Percentiles rank a stretch among this genome's conserved stretches.
Evolutionary conservation across 129 eudicot genomes (phyloP).

Genomic region (Helianthus tuberosus): DNA sequence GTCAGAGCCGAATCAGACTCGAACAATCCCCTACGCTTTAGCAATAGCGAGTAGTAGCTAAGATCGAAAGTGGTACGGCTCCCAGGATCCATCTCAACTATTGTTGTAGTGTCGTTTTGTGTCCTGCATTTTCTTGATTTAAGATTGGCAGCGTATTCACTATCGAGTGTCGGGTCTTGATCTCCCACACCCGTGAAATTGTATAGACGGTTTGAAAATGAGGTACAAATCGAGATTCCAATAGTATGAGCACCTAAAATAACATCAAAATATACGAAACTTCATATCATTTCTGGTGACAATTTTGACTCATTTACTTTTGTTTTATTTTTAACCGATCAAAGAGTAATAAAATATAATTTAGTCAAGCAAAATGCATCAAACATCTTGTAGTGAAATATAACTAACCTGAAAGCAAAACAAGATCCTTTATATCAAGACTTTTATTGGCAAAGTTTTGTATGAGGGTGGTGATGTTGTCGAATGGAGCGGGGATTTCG

Average conservation of each 20-base stretch:
- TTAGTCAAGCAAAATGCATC: background rate
- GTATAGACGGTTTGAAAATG: conserved; percentile 68
- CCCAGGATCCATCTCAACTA: conserved; percentile 90
- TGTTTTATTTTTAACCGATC: no score
- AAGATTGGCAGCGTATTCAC: conserved; percentile 69
- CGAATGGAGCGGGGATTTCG: conserved; percentile 70
- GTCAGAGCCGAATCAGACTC: conserved; percentile 74
- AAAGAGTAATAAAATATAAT: no score
- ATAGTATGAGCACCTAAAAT: conserved; percentile 71
- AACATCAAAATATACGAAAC: background rate
- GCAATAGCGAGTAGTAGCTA: conserved; percentile 64
- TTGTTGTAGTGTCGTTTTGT: conserved; percentile 51
- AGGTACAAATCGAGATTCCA: conserved; percentile 65
- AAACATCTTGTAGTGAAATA: background rate
- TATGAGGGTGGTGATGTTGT: conserved; percentile 62
- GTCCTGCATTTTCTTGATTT: conserved; percentile 58
- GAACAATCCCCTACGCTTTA: conserved; percentile 76
- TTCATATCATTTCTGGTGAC: background rate
- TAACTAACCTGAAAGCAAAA: conserved; percentile 60
- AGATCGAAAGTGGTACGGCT: conserved; percentile 83
- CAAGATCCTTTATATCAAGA: conserved; percentile 76
- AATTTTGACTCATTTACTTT: background rate
- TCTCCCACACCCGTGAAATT: conserved; percentile 77
- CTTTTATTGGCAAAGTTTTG: conserved; percentile 62
- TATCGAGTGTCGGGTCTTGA: conserved; percentile 74